Evolutionary conservation across 1,284 basidiomycete species (phyloP), one percentile per base, ranked within the genome.

Genomic region (Bjerkandera adusta): DNA sequence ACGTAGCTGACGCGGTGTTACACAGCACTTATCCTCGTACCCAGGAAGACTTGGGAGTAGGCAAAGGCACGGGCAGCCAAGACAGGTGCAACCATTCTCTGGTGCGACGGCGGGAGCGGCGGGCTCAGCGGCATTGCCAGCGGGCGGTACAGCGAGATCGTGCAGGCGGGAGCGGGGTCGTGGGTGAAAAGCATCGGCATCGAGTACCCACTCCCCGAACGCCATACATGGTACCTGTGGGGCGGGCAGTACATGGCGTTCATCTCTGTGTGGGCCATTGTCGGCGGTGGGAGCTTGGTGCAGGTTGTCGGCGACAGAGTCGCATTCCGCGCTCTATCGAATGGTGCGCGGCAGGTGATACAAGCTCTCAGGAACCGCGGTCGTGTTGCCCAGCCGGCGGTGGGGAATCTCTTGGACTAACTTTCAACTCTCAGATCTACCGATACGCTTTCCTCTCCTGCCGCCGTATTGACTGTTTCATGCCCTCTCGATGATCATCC

Each of bases 41-140:
- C 88, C 1, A 88, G 83, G 2, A 74, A 77, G 35, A 90, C 89
- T 2, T 89, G 85, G 79, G 73, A 82, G 52, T 83, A 89, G 57
- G 86, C 83, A 1, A 78, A 74, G 49, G 75, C 78, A 39, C 77
- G 89, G 22, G 86, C 86, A 0, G 71, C 74, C 30, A 89, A 91
- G 60, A 60, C 82, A 5, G 81, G 77, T 2, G 79, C 74, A 48
- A 73, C 75, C 59, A 69, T 87, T 3, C 59, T 91, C 16, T 91
- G 89, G 85, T 91, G 88, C 59, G 88, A 91, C 55, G 89, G 88
- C 2, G 89, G 89, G 20, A 69, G 70, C 11, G 76, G 75, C n/a
- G 86, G 86, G 35, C 72, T 88, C 24, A 86, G 85, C 54, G 85
- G 87, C 1, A 59, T 90, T 44, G 81, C 76, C 21, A 81, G 83